Percentiles rank a stretch among this genome's conserved stretches.
phyloP scores from a whole-genome alignment of 2,329 filamentous ascomycete species.

The Penicillium sp. region DNA sequence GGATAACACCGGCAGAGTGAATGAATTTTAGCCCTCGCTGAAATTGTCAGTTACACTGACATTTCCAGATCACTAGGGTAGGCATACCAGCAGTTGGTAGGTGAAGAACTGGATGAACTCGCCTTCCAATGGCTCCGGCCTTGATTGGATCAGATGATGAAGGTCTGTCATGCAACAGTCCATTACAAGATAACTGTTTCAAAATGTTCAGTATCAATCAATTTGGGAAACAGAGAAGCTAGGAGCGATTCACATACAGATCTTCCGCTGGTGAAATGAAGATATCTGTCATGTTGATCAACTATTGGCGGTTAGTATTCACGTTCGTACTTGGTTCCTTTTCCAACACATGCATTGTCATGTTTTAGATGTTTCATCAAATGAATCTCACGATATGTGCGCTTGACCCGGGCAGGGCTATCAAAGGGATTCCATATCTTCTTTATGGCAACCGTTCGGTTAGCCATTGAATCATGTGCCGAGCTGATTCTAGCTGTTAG shows the following conservation, averaged over 20 bases:
- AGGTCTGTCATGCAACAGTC: conserved; percentile 7
- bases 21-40: conserved; percentile 97
- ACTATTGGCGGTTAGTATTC: not conserved
- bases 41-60: not conserved
- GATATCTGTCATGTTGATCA: conserved; percentile 7
- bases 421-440: conserved; percentile 3
- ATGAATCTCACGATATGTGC: conserved; percentile 8
- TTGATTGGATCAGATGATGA: conserved; percentile 1
- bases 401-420: not conserved
- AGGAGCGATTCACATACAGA: not conserved
- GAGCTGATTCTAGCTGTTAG: conserved; percentile 1
- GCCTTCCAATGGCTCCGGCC: not conserved
- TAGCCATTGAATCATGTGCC: not conserved
- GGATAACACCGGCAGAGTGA: conserved; percentile 93
- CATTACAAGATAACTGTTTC: conserved; percentile 3
- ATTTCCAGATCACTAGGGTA: too few relatives aligned
- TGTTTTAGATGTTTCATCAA: conserved; percentile 6
- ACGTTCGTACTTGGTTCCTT: not conserved
- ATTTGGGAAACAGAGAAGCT: too few relatives aligned
- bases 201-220: not conserved
- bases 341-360: conserved; percentile 2
- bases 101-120: conserved; percentile 6
- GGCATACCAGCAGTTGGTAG: conserved; percentile 6
- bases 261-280: conserved; percentile 8
- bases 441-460: conserved; percentile 2